Conservation (phyloP, 73 alveolate species). For the Blepharisma stoltei region DNA sequence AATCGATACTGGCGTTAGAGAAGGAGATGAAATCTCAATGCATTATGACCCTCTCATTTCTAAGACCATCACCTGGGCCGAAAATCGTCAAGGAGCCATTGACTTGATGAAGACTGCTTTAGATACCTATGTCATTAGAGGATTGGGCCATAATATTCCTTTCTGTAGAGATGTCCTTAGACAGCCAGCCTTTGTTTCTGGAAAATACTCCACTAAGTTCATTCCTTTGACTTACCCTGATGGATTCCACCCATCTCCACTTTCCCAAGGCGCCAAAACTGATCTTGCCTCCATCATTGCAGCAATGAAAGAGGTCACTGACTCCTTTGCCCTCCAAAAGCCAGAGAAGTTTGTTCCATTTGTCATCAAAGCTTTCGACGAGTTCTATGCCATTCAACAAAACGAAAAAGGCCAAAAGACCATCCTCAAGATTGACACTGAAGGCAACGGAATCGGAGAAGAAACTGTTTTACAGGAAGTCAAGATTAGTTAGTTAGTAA, state of each 20-base stretch:
- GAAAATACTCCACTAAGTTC: slow-evolving; percentile 73
- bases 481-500: too few species aligned
- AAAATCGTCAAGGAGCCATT: slow-evolving; percentile 70
- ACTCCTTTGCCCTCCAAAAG: neutral
- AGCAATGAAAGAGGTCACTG: slow-evolving; percentile 13
- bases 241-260: slow-evolving; percentile 36
- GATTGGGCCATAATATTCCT: slow-evolving; percentile 75
- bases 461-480: neutral
- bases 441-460: neutral
- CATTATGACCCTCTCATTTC: slow-evolving; percentile 88
- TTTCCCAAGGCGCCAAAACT: neutral
- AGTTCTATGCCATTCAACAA: neutral
- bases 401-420: slow-evolving; percentile 5
- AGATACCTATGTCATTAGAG: slow-evolving; percentile 70
- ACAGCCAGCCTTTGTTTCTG: slow-evolving; percentile 54
- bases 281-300: neutral
- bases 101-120: slow-evolving; percentile 57
- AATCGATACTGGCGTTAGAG: slow-evolving; percentile 86
- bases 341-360: neutral
- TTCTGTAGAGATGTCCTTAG: slow-evolving; percentile 69
- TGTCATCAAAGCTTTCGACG: neutral
- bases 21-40: slow-evolving; percentile 80
- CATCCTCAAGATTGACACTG: neutral
- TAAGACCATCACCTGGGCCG: slow-evolving; percentile 75
- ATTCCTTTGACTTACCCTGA: slow-evolving; percentile 47